Percentiles rank a stretch among this genome's conserved stretches.
phyloP scores from a whole-genome alignment of 1,139 yeast species.

The Lodderomyces orthopsilosis region DNA sequence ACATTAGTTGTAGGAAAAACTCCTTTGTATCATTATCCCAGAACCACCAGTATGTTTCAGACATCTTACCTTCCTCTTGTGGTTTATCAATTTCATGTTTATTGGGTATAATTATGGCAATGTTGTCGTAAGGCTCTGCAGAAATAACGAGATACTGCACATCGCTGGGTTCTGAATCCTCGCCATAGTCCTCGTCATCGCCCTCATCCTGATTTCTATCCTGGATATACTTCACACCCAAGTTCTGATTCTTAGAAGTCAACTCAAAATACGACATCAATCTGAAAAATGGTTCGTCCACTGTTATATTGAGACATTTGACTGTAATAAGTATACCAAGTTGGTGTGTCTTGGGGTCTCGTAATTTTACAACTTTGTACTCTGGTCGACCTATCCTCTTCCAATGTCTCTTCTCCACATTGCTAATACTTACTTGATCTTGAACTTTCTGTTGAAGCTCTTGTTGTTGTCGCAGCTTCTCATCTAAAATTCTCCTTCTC shows the following conservation, averaged over 20 bases:
- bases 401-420: conserved; percentile 47
- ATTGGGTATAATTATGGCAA: conserved; percentile 68
- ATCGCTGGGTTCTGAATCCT: conserved; percentile 34
- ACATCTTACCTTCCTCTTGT: conserved; percentile 27
- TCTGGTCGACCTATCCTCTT: conserved; percentile 71
- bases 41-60: conserved; percentile 59
- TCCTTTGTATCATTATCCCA: conserved; percentile 71
- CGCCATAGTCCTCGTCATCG: conserved; percentile 20
- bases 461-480: conserved; percentile 19
- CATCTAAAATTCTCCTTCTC: conserved; percentile 50
- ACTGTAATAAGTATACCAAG: conserved; percentile 63
- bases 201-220: conserved; percentile 15
- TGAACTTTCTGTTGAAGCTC: conserved; percentile 4
- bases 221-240: conserved; percentile 23
- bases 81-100: conserved; percentile 50
- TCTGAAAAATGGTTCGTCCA: conserved; percentile 59
- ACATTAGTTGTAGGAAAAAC: conserved; percentile 67
- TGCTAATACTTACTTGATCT: conserved; percentile 26
- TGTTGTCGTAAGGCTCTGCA: conserved; percentile 82
- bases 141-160: conserved; percentile 70
- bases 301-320: conserved; percentile 50
- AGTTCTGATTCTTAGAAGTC: conserved; percentile 38
- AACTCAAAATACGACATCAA: conserved; percentile 77
- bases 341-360: conserved; percentile 56
- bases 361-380: conserved; percentile 61